Base-by-base conservation (phyloP, 192 early-diverging fungal genomes). In the Umbelopsis sp. region DNA sequence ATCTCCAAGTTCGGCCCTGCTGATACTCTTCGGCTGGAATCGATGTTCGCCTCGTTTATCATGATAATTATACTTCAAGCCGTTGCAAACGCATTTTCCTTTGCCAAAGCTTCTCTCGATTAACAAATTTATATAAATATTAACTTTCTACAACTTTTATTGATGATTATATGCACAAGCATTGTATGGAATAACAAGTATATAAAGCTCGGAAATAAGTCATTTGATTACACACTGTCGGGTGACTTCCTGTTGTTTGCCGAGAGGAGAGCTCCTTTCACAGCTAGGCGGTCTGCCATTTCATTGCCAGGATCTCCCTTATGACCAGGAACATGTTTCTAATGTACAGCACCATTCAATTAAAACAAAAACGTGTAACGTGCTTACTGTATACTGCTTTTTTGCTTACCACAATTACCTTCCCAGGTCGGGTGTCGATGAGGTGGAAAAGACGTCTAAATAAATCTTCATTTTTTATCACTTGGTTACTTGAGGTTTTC, bases 381-480 rank as follows among this genome's bases (percentile, higher is more conserved):
- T 41, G 38, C 8, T 41, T 11, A 0, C 12, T 41, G 38, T 11
- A 0, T 41, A 41, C 12, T 6, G 38, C 2, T 6, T 0, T 41
- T 79, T 52, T 45, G 65, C 78, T 73, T 81, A 86, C 87, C 72
- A 85, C 82, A 2, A 69, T 69, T 12, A 80, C 81, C 17, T 75
- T 70, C 7, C 82, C 87, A 12, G 72, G 71, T 50, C 88, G 71
- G 20, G 45, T 71, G 29, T 76, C 44, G 36, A 85, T 75, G 51
- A 82, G 71, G 11, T 29, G 36, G 17, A 91, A 71, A 22, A 93
- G 76, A 2, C 70, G 52, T 68, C 78, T 72, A 74, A 96, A 92
- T 16, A 97, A 74, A 78, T 97, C 96, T 71, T 85, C 75, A 73
- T 98, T 97, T 69, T 87, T 38, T 5, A 98, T 93, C 0, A 70